phyloP scores from a whole-genome alignment of 2,329 filamentous ascomycete species.

The Beauveria brongniartii region DNA sequence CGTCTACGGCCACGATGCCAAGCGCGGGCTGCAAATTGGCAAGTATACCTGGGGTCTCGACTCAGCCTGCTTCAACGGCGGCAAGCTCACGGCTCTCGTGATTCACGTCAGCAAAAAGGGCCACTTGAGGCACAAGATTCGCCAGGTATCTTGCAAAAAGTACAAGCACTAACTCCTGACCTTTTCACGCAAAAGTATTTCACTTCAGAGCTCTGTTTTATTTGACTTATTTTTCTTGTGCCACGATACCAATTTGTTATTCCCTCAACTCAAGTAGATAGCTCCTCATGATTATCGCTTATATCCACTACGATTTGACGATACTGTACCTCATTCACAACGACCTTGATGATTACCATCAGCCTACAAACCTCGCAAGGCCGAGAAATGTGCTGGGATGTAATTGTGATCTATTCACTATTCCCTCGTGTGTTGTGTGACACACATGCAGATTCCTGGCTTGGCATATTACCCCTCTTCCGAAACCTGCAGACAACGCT shows the following conservation, averaged over 20 bases:
- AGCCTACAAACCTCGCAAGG: too few species aligned
- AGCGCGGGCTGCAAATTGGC: constrained; percentile 51
- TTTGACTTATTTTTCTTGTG: not conserved
- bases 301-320: not conserved
- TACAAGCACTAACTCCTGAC: not conserved
- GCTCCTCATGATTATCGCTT: not conserved
- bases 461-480: too few species aligned
- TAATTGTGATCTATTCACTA: too few species aligned
- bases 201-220: not conserved
- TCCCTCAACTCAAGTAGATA: not conserved
- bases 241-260: constrained; percentile 10
- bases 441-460: too few species aligned
- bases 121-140: constrained; percentile 27
- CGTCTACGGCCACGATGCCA: constrained; percentile 82
- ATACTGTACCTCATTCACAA: not conserved
- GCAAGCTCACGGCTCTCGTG: constrained; percentile 67
- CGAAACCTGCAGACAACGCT: too few species aligned
- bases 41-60: constrained; percentile 79
- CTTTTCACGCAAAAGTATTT: not conserved
- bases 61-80: constrained; percentile 70
- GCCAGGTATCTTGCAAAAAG: constrained; percentile 34
- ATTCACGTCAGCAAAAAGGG: constrained; percentile 44
- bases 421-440: too few species aligned
- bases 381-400: too few species aligned
- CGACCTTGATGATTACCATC: too few species aligned